A percentile compares a stretch with the other conserved stretches of the same genome.
Conservation (phyloP, 495 filamentous ascomycete species). For the Penicillium nucicola region DNA sequence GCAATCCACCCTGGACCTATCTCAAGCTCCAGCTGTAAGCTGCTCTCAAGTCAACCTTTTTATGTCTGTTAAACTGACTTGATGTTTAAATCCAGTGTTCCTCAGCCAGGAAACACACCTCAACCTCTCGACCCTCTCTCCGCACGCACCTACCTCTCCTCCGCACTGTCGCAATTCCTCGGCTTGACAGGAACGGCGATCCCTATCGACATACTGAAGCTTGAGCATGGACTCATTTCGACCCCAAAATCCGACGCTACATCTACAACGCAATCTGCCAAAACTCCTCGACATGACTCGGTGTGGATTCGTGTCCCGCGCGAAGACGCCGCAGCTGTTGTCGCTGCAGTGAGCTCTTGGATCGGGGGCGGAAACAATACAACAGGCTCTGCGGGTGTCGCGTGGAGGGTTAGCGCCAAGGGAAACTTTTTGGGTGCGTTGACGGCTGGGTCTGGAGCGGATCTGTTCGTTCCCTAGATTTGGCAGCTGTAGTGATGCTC, state of each 20-base stretch:
- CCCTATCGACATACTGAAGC: conserved; percentile 73
- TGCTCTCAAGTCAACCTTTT: background rate
- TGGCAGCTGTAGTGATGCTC: background rate
- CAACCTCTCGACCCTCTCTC: conserved; percentile 68
- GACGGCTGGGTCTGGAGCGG: conserved; percentile 39
- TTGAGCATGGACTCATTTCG: conserved; percentile 28
- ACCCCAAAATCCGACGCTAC: background rate
- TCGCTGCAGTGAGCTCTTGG: conserved; percentile 65
- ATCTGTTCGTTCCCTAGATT: conserved; percentile 36
- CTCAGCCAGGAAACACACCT: conserved; percentile 25
- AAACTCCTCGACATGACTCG: conserved; percentile 16
- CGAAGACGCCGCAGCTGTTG: conserved; percentile 62
- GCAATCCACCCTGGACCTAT: conserved; percentile 50
- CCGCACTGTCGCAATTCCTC: conserved; percentile 76
- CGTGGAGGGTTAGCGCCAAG: conserved; percentile 56
- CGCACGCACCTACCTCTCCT: conserved; percentile 65
- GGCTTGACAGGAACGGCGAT: conserved; percentile 75
- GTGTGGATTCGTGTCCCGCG: conserved; percentile 75
- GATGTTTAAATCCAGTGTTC: conserved; percentile 20
- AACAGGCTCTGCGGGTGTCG: conserved; percentile 35
- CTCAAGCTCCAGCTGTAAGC: conserved; percentile 45
- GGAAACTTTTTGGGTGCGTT: conserved; percentile 53
- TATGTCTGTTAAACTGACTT: conserved; percentile 2
- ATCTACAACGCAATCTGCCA: background rate
- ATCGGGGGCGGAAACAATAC: conserved; percentile 43